Evolutionary conservation across 768 basidiomycete genomes (phyloP), one percentile per base, ranked within the genome.

Genomic region (Phylloporus rhodoxanthus): DNA sequence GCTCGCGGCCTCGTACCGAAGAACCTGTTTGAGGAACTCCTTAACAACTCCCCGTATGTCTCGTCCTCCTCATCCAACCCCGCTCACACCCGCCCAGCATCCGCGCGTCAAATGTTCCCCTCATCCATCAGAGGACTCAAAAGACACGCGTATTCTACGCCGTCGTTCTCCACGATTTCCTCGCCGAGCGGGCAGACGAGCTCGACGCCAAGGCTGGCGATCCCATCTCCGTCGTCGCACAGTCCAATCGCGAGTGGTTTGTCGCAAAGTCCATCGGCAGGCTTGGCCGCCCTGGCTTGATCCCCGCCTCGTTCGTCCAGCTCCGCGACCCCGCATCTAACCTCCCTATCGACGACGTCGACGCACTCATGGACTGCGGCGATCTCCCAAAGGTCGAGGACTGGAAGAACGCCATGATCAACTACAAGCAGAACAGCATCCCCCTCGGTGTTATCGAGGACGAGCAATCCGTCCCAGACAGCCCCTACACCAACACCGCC

Each of bases 201-300:
- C 82, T 99, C 40, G 94, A 95, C 53, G 95, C 95, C 2, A 92
- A 87, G 61, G 80, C 85, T 1, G 95, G 94, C 30, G 96, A 99
- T 61, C 78, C 90, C 8, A 90, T 99, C 64, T 88, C 94, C 15
- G 91, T 99, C 52, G 96, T 98, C 49, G 96, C 96, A 0, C 96
- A 98, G 68, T 97, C 94, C n/a, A 99, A 98, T 64, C 91, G 92
- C 56, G 96, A 99, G 68, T 99, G 96, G 96, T 98, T 97, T 68
- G 96, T 99, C 42, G 96, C 96, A 23, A 99, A 99, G 70, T 92
- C 95, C 11, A 99, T 99, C 60, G 92, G 93, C 34, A 79, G 82
- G 48, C 80, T 99, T 17, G 95, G 96, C 26, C 86, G 94, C 47
- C 96, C 96, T 0, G 96, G 96, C 44, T 78, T 99, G 50, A 98